Percentiles rank a stretch among this genome's conserved stretches.
Conservation (phyloP, 2,329 filamentous ascomycete genomes). For the Xylaria sp. region DNA sequence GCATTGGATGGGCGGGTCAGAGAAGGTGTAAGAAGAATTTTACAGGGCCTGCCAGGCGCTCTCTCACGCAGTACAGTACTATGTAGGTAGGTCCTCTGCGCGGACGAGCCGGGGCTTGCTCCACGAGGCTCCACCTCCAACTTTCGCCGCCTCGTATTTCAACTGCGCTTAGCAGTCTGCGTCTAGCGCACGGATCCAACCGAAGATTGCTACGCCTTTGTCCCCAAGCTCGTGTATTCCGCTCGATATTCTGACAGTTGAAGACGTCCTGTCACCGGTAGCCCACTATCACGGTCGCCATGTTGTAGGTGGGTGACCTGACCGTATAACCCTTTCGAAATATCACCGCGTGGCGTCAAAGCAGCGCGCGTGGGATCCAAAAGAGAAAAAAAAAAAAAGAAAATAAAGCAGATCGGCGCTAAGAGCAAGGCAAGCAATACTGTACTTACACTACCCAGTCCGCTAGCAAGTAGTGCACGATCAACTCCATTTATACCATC, state of each 20-base stretch:
- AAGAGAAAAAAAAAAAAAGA: neutral
- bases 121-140: constrained; percentile 30
- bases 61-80: neutral
- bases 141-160: constrained; percentile 40
- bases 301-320: neutral
- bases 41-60: constrained; percentile 2
- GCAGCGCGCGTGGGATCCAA: neutral
- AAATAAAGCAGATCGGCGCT: neutral
- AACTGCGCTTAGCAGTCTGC: constrained; percentile 6
- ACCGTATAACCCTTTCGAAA: neutral
- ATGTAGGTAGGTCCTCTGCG: neutral
- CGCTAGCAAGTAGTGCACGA: neutral
- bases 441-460: neutral
- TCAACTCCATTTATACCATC: neutral
- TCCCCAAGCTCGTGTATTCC: neutral
- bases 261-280: no score
- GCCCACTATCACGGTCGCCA: neutral
- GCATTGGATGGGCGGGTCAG: neutral
- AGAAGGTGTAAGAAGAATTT: constrained; percentile 26
- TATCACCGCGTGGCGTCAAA: neutral
- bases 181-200: constrained; percentile 25
- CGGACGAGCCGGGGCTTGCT: constrained; percentile 24
- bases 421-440: neutral
- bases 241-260: neutral
- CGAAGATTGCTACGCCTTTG: constrained; percentile 10